Evolutionary conservation across 1,139 yeast species (phyloP).

Genomic region (Pichia sp.): DNA sequence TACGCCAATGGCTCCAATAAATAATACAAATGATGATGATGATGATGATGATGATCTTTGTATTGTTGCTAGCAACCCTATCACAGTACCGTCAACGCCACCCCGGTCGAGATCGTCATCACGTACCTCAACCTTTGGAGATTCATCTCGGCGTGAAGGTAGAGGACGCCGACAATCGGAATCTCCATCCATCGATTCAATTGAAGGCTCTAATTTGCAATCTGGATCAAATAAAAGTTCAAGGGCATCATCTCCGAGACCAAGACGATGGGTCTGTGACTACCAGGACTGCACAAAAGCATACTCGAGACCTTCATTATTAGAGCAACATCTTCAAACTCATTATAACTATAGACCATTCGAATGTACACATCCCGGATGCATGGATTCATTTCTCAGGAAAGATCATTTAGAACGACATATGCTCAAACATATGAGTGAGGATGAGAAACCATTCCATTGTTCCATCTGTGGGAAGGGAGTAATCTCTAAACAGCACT

Average conservation of each 20-base stretch:
- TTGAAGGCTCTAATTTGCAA: too few relatives aligned
- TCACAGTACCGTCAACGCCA: conserved; percentile 1
- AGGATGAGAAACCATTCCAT: conserved; percentile 59
- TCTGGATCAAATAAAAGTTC: conserved; percentile 13
- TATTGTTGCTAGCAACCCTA: not conserved
- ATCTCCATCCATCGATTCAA: too few relatives aligned
- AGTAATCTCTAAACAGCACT: conserved; percentile 73
- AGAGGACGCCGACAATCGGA: conserved; percentile 4
- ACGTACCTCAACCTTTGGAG: too few relatives aligned
- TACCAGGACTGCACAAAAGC: conserved; percentile 64
- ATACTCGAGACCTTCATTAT: conserved; percentile 72
- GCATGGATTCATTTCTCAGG: conserved; percentile 62
- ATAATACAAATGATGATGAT: too few relatives aligned
- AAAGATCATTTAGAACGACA: conserved; percentile 80
- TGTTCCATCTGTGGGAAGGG: conserved; percentile 82
- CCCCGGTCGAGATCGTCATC: conserved; percentile 8
- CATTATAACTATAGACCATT: conserved; percentile 82
- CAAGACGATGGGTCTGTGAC: conserved; percentile 55
- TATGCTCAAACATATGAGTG: conserved; percentile 48
- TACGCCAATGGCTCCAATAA: not conserved
- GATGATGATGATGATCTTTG: conserved; percentile 1
- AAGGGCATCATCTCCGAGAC: conserved; percentile 12
- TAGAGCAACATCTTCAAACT: conserved; percentile 73
- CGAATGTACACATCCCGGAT: conserved; percentile 45
- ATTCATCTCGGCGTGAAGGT: conserved; percentile 1